Evolutionary conservation across 257 asterid genomes (phyloP), one percentile per base, ranked within the genome.

Genomic region (Solanum stenotomum): DNA sequence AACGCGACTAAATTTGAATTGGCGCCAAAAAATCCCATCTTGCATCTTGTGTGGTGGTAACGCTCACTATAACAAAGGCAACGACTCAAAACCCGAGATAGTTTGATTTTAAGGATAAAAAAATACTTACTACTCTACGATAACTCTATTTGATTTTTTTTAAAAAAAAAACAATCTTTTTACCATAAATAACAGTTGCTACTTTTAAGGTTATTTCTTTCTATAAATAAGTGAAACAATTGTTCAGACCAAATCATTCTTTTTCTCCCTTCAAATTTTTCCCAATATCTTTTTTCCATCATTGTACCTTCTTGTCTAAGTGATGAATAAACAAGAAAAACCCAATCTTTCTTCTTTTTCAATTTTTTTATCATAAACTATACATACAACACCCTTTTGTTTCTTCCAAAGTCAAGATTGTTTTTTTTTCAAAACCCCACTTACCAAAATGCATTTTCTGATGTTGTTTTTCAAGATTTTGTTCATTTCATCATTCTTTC

Each of bases 271-370:
- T 56, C 29, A 34, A 46, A 46, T 67, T 86, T 89, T 68, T 9
- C 12, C 85, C 89, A 84, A 88, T 82, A 35, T 86, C 88, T 89
- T 85, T 67, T 59, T 72, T 37, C 87, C 93, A 94, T 95, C 96
- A 93, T 92, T 90, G 87, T 90, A 87, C 93, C 96, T 93, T 94
- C 89, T 86, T 90, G 90, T 89, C 91, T 86, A 93, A 88, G 95
- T 86, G 91, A 91, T 74, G 87, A 89, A 91, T 83, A 88, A 61
- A 65, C 84, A 71, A 72, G 44, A 87, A 75, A 78, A 88, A 27
- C 5, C 67, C 86, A 87, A 89, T 90, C 89, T 88, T 90, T 88
- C 90, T 90, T 87, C 85, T 88, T 90, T 88, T 92, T 89, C 89
- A 23, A 29, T 40, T 42, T 16, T 87, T 71, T 72, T 86, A 74